phyloP scores from a whole-genome alignment of 1,284 basidiomycete species.

The Naganishia albida region DNA sequence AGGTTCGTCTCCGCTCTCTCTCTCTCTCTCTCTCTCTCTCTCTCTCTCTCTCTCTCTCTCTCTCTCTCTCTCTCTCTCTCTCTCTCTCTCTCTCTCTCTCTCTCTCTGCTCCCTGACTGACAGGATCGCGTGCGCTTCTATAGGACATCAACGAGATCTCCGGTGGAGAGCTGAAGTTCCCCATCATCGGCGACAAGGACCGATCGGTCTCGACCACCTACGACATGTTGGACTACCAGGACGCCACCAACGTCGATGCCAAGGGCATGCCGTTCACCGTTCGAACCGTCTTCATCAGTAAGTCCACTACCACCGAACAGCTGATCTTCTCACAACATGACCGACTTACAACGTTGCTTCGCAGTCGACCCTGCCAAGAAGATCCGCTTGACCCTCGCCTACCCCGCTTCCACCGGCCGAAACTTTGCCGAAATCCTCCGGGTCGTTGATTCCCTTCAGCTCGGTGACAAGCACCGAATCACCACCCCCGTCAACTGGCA shows the following conservation, averaged over 20 bases:
- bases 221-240: constrained; percentile 88
- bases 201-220: constrained; percentile 73
- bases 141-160: constrained; percentile 77
- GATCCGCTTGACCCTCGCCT: constrained; percentile 85
- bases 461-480: constrained; percentile 84
- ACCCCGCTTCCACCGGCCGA: constrained; percentile 80
- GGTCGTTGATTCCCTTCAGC: constrained; percentile 81
- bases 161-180: constrained; percentile 67
- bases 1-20: constrained; percentile 41
- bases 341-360: neutral
- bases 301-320: constrained; percentile 28
- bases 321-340: neutral
- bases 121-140: neutral
- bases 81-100: too few relatives aligned
- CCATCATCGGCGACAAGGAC: constrained; percentile 92
- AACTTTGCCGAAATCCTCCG: constrained; percentile 80
- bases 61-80: too few relatives aligned
- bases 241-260: constrained; percentile 82
- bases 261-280: constrained; percentile 73
- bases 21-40: neutral
- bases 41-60: neutral
- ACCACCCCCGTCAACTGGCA: constrained; percentile 90
- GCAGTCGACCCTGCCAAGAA: constrained; percentile 80
- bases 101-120: too few relatives aligned
- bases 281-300: constrained; percentile 83